These are phyloP conservation scores for Pseudoneurospora amorphoporcata DNA, from an alignment of 495 filamentous ascomycete species.

Conservation along the genomic window DNA sequence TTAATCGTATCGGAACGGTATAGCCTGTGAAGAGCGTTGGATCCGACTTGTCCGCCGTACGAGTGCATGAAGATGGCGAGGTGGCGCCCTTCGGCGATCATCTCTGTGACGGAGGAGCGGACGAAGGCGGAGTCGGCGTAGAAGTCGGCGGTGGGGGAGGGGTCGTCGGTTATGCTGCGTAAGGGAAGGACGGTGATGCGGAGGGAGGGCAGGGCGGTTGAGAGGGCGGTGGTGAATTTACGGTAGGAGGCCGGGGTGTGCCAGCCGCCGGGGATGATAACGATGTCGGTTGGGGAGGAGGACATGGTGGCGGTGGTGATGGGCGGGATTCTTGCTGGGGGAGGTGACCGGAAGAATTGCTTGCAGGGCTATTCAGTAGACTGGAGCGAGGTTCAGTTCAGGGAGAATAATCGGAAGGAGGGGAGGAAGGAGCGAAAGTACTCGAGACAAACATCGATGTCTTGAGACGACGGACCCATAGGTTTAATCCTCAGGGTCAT, in stretches of 20 bases:
- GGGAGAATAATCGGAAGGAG: neutral
- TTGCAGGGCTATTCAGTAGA: neutral
- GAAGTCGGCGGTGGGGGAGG: neutral
- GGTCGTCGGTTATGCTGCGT: neutral
- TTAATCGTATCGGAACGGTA: neutral
- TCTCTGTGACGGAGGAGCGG: neutral
- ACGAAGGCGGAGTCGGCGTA: neutral
- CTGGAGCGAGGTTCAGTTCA: neutral
- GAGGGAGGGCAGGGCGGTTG: neutral
- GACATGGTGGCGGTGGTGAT: neutral
- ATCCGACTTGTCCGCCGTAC: constrained; percentile 25
- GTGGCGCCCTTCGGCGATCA: neutral
- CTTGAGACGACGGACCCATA: neutral
- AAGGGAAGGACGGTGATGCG: neutral
- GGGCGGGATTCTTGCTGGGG: neutral
- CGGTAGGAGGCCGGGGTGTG: constrained; percentile 19
- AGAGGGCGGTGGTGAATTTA: constrained; percentile 20
- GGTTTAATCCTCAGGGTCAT: neutral
- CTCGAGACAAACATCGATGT: neutral
- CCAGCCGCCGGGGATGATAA: constrained; percentile 23
- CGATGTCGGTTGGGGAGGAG: neutral
- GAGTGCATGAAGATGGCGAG: constrained; percentile 27
- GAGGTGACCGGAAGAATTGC: neutral
- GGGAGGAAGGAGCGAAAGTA: neutral
- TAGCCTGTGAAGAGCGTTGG: constrained; percentile 20